phyloP scores from a whole-genome alignment of 2,329 filamentous ascomycete species.

The Aureobasidium leucospermi region DNA sequence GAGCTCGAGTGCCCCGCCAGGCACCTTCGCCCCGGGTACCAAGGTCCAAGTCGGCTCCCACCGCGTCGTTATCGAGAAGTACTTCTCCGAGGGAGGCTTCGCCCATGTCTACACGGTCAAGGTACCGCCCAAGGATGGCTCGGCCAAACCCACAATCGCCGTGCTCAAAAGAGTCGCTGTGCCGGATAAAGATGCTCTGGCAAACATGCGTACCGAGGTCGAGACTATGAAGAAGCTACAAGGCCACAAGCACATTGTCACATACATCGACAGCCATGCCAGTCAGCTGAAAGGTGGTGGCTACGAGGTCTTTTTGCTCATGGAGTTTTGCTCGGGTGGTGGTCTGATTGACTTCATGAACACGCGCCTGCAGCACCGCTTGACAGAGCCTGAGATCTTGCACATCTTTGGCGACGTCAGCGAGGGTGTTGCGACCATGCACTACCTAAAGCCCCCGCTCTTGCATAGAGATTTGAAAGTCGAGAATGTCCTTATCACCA shows the following conservation, averaged over 20 bases:
- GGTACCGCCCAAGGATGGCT: conserved; percentile 59
- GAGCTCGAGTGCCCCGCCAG: conserved; percentile 37
- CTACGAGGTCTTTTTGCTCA: conserved; percentile 95
- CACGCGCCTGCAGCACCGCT: conserved; percentile 85
- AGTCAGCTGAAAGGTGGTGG: conserved; percentile 87
- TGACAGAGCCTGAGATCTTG: conserved; percentile 95
- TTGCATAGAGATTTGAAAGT: conserved; percentile 95
- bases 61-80: conserved; percentile 89
- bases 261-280: conserved; percentile 96
- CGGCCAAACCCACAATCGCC: conserved; percentile 67
- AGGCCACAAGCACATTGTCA: conserved; percentile 92
- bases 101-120: conserved; percentile 97
- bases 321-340: conserved; percentile 94
- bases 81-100: conserved; percentile 95
- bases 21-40: conserved; percentile 86
- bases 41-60: conserved; percentile 95
- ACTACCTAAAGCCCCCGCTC: conserved; percentile 90
- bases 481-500: conserved; percentile 88
- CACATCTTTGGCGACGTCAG: conserved; percentile 95
- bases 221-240: conserved; percentile 99
- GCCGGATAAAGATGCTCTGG: conserved; percentile 87
- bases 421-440: conserved; percentile 97
- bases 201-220: conserved; percentile 95
- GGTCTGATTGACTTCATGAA: conserved; percentile 99
- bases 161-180: conserved; percentile 94